phyloP scores from a whole-genome alignment of 352 stramenopile species.

The Phytophthora pinifolia region DNA sequence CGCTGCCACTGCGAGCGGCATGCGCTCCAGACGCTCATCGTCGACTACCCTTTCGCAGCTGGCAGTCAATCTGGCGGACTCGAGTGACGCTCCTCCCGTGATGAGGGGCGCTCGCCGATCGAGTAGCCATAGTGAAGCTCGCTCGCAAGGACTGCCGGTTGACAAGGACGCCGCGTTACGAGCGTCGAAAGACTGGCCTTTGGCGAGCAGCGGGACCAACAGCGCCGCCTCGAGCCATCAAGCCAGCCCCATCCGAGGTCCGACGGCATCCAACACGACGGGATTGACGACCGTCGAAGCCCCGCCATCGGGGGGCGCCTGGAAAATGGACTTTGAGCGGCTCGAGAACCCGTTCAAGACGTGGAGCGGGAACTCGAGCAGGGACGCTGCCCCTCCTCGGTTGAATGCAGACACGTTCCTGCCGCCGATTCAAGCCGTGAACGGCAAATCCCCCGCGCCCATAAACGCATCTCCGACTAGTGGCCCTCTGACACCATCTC shows the following conservation, averaged over 20 bases:
- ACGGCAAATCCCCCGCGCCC: conserved; percentile 29
- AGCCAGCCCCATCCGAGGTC: conserved; percentile 30
- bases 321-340: conserved; percentile 75
- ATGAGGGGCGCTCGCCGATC: conserved; percentile 58
- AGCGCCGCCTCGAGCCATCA: conserved; percentile 31
- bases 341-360: conserved; percentile 77
- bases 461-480: conserved; percentile 26
- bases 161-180: conserved; percentile 29
- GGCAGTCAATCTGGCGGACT: conserved; percentile 21
- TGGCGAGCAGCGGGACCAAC: conserved; percentile 18
- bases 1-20: conserved; percentile 16
- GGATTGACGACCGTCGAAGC: conserved; percentile 15
- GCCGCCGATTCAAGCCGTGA: conserved; percentile 32
- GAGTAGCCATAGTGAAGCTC: conserved; percentile 63
- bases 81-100: conserved; percentile 39
- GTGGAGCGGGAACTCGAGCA: conserved; percentile 48
- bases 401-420: conserved; percentile 60
- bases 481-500: conserved; percentile 18
- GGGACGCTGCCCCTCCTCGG: conserved; percentile 41
- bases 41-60: conserved; percentile 41
- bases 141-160: conserved; percentile 19
- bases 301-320: conserved; percentile 18
- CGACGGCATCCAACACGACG: conserved; percentile 5
- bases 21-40: conserved; percentile 30
- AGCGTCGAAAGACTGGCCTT: conserved; percentile 51